Evolutionary conservation across 495 filamentous ascomycete genomes (phyloP), one percentile per base, ranked within the genome.

Genomic region (Xylaria nigripes): DNA sequence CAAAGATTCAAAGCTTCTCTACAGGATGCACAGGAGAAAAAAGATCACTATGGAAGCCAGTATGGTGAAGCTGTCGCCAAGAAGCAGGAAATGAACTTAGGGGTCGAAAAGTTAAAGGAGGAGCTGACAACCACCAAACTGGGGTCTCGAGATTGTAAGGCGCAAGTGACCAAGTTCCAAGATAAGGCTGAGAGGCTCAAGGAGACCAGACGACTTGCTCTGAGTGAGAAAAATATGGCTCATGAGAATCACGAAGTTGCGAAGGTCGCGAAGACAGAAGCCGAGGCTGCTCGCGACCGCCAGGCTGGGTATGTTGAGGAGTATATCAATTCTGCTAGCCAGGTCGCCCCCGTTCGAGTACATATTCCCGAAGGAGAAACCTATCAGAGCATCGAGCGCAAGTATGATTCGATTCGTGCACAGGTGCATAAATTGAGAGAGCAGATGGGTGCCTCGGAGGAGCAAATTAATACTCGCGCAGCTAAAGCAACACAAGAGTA

Each of bases 311-410:
- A 55, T 2, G 76, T 91, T 15, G 61, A 70, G 0, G 70, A 81
- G 0, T 85, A 80, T 59, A 81, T 58, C n/a, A 64, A 64, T 16
- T 68, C 85, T 54, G 90, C 90, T 62, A 61, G 54, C 29, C 67
- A 47, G 63, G 48, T 90, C 21, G 84, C 73, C 25, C 56, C 67
- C 4, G 64, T 62, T 38, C 80, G 90, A 36, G 80, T 91, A 54
- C 65, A 77, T 10, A 76, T 96, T 45, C 80, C 83, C 38, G 72
- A 78, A 48, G 82, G 82, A n/a, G 81, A 89, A 64, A 93, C 85
- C 0, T 46, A 71, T 6, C 58, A 68, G 4, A 81, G 77, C 41
- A 69, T 96, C 3, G 81, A 86, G 38, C 76, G 71, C 45, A 87
- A 86, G 62, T 75, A 86, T 36, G 68, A 78, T 0, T 79, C 75